These are phyloP conservation scores for Baeospora myosura DNA, from an alignment of 1,284 basidiomycete genomes.

Conservation along the genomic window DNA sequence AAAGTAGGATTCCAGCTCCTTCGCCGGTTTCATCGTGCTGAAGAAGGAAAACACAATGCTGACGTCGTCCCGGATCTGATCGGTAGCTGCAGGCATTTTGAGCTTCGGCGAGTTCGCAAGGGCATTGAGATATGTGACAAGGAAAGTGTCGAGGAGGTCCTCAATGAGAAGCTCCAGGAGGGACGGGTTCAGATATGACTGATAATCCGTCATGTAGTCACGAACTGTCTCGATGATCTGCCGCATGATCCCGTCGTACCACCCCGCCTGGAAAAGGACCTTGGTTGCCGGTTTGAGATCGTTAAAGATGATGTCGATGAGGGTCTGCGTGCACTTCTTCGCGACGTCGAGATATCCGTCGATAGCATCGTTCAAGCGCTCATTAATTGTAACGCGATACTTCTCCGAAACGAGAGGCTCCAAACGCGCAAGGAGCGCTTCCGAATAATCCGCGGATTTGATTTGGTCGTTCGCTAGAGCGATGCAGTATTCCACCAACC, in stretches of 20 bases:
- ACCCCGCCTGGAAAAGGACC: constrained; percentile 75
- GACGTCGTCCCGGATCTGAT: constrained; percentile 80
- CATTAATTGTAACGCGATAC: constrained; percentile 79
- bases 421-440: constrained; percentile 77
- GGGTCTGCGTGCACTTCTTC: constrained; percentile 90
- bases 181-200: constrained; percentile 84
- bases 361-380: constrained; percentile 90
- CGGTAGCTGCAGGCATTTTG: constrained; percentile 77
- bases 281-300: constrained; percentile 89
- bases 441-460: constrained; percentile 91
- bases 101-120: constrained; percentile 84
- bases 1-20: constrained; percentile 79
- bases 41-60: constrained; percentile 78
- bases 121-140: constrained; percentile 86
- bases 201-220: constrained; percentile 93
- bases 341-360: constrained; percentile 98
- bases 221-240: constrained; percentile 93
- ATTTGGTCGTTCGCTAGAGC: constrained; percentile 99
- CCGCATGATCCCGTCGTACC: constrained; percentile 83
- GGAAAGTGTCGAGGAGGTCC: constrained; percentile 87
- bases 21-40: constrained; percentile 66
- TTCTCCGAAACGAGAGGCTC: constrained; percentile 92
- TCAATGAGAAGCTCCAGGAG: constrained; percentile 90
- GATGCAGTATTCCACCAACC: constrained; percentile 93
- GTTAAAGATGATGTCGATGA: constrained; percentile 94